Percentiles rank a stretch among this genome's conserved stretches.
Evolutionary conservation across 2,329 filamentous ascomycete species (phyloP).

Genomic region (Eutypella sp.): DNA sequence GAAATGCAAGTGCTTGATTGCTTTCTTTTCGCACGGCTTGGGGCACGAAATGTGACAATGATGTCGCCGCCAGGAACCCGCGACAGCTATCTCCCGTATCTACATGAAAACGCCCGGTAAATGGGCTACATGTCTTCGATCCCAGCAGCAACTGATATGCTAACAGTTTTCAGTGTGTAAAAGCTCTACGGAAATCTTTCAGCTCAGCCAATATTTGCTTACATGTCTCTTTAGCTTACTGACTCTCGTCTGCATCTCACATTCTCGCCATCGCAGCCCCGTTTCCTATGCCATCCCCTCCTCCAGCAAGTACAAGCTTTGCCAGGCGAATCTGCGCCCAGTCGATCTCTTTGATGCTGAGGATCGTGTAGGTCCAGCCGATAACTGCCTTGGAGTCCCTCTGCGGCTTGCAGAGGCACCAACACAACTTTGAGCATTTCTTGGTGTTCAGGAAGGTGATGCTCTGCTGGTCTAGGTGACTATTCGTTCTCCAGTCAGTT

Average conservation of each 20-base stretch:
- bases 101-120: too few species aligned
- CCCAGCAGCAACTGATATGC: too few species aligned
- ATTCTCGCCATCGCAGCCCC: conserved; percentile 1
- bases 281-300: conserved; percentile 3
- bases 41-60: too few species aligned
- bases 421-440: conserved; percentile 17
- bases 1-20: too few species aligned
- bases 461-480: conserved; percentile 22
- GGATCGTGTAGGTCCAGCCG: conserved; percentile 21
- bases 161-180: too few species aligned
- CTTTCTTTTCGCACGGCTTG: too few species aligned
- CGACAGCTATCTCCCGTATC: too few species aligned
- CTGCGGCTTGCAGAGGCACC: conserved; percentile 22
- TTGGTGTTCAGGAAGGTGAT: conserved; percentile 17
- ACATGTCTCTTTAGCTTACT: neutral
- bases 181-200: too few species aligned
- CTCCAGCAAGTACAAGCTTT: conserved; percentile 13
- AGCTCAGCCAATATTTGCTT: too few species aligned
- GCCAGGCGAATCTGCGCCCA: conserved; percentile 20
- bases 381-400: conserved; percentile 17
- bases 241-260: neutral
- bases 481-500: conserved; percentile 20
- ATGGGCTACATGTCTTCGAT: too few species aligned
- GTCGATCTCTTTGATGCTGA: conserved; percentile 20
- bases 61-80: too few species aligned